phyloP scores from a whole-genome alignment of 2,329 filamentous ascomycete species.

The Paramyrothecium sp. region DNA sequence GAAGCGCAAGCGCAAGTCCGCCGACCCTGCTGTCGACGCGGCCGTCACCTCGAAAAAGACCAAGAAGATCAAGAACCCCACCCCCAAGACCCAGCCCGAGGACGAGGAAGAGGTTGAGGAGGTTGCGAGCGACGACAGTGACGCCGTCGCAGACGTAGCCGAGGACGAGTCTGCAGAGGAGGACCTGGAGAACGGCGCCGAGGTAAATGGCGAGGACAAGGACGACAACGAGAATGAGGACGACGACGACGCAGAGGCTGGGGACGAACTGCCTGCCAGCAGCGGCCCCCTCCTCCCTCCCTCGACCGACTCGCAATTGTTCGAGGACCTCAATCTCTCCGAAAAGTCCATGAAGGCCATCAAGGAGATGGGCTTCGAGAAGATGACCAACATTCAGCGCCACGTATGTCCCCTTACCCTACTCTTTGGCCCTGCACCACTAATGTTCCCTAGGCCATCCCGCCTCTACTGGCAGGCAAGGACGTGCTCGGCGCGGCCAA shows the following conservation, averaged over 20 bases:
- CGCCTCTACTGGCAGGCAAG: constrained; percentile 81
- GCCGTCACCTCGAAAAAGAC: constrained; percentile 29
- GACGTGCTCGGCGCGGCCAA: constrained; percentile 95
- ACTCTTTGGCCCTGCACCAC: too few relatives aligned
- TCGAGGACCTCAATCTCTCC: constrained; percentile 80
- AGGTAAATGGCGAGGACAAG: constrained; percentile 19
- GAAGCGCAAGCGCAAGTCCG: constrained; percentile 42
- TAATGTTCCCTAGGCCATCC: constrained; percentile 57
- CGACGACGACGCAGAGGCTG: constrained; percentile 23
- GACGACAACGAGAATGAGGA: constrained; percentile 26
- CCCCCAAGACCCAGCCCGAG: constrained; percentile 22
- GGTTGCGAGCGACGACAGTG: constrained; percentile 21
- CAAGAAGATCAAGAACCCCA: constrained; percentile 41
- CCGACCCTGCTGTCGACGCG: constrained; percentile 24
- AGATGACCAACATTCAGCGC: constrained; percentile 93
- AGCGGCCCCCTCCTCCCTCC: constrained; percentile 51
- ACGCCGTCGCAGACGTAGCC: constrained; percentile 17
- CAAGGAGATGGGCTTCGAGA: constrained; percentile 86
- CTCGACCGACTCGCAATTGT: constrained; percentile 65
- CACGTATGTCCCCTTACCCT: constrained; percentile 35
- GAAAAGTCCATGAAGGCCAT: constrained; percentile 89
- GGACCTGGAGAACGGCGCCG: not conserved
- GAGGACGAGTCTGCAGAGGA: constrained; percentile 20
- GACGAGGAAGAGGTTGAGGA: constrained; percentile 20
- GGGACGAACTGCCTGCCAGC: constrained; percentile 32